phyloP scores from a whole-genome alignment of 2,329 filamentous ascomycete genomes.

The Bipolaris cookei region DNA sequence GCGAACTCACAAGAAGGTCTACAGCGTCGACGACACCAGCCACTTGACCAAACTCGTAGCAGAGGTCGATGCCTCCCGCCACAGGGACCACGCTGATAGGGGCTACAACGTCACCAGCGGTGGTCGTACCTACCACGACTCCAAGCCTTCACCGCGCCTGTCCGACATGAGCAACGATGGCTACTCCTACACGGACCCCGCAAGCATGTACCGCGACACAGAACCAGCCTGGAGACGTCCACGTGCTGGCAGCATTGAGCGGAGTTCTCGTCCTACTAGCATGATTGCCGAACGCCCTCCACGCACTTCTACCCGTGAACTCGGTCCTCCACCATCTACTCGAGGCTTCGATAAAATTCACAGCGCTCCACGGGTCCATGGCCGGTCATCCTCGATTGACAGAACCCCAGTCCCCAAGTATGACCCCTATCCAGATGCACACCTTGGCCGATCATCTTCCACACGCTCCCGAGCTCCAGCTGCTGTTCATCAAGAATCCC shows the following conservation, averaged over 20 bases:
- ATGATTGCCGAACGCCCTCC: constrained; percentile 50
- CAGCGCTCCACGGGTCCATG: constrained; percentile 31
- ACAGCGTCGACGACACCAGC: constrained; percentile 56
- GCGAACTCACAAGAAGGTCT: constrained; percentile 55
- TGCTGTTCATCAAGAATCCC: constrained; percentile 57
- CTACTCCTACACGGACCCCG: constrained; percentile 59
- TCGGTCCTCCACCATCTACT: constrained; percentile 69
- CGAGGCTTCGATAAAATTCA: constrained; percentile 74
- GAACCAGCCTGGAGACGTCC: constrained; percentile 57
- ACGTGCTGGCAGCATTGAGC: constrained; percentile 55
- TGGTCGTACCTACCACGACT: constrained; percentile 38
- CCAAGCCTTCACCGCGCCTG: constrained; percentile 33
- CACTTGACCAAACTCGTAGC: constrained; percentile 46
- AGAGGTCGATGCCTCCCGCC: constrained; percentile 46
- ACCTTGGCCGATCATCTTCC: constrained; percentile 41
- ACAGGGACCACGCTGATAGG: constrained; percentile 31
- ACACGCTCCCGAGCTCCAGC: constrained; percentile 53
- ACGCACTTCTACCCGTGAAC: constrained; percentile 47
- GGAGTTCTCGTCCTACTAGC: constrained; percentile 54
- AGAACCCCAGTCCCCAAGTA: constrained; percentile 38
- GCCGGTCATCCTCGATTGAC: constrained; percentile 43
- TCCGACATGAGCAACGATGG: constrained; percentile 51
- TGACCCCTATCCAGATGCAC: constrained; percentile 49
- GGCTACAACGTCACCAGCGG: constrained; percentile 40
- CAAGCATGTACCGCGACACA: constrained; percentile 58